Evolutionary conservation across 2,329 filamentous ascomycete genomes (phyloP), one percentile per base, ranked within the genome.

Genomic region (Aotearoamyces nothofagi): DNA sequence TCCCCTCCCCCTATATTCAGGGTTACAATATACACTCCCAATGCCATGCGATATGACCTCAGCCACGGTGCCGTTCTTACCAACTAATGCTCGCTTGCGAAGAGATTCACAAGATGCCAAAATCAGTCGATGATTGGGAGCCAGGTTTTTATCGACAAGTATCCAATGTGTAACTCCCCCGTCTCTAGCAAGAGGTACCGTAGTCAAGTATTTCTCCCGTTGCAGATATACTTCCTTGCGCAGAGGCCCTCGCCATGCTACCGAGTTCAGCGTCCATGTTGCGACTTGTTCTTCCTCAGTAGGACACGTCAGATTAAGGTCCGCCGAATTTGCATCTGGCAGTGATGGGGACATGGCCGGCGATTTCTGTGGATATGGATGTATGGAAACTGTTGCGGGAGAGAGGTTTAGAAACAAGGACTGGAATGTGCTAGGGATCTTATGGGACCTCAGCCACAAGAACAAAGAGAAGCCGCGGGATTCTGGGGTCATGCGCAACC

Each of bases 1-100:
- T 12, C 81, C 78, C 39, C 63, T 66, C 4, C 78, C 74, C 33
- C 82, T 57, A 49, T 70, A 70, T 42, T 69, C 59, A 1, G 69
- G 63, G 22, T 71, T 65, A 4, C 75, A 83, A 49, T 76, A 90
- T n/a, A 92, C 83, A 35, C 76, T 81, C 9, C 74, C 80, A 32
- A 92, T 66, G 4, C 78, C 83, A 53, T 92, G 76, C 10, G 70
- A 69, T 7, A 71, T 56, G 2, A 64, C 68, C 25, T 81, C 70
- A 31, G 57, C 49, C 10, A 63, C 51, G 24, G 46, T 41, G 20
- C 40, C 38, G 24, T 53, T 52, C 5, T 52, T 44, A 0, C 45
- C 53, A 19, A 66, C 53, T 3, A 75, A 44, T 4, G 67, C 66
- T 16, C 57, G 58, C 51, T 78, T 78, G 34, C 62, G 61, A 29